Evolutionary conservation across 2,329 filamentous ascomycete genomes (phyloP).

Genomic region (Botryotinia narcissicola): DNA sequence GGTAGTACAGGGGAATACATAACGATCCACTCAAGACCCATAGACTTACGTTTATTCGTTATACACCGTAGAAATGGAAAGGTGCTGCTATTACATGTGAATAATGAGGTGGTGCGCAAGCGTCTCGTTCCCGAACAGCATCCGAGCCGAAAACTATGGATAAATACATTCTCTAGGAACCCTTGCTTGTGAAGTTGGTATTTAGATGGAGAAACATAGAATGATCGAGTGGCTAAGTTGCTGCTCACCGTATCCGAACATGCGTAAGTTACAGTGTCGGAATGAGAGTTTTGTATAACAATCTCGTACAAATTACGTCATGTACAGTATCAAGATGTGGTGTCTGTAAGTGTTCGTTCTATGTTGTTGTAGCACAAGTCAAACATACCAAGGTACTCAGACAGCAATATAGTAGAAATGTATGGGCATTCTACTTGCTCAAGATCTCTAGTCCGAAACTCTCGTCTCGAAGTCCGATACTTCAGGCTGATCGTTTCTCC

Average conservation of each 20-base stretch:
- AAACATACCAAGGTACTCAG: not conserved
- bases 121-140: not conserved
- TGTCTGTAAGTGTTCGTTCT: not conserved
- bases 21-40: not conserved
- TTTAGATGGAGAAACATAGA: not conserved
- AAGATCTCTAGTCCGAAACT: not conserved
- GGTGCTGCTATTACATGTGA: conserved; percentile 4
- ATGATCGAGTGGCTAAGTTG: not conserved
- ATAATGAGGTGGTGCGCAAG: conserved; percentile 2
- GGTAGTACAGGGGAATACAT: not conserved
- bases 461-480: not conserved
- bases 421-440: not conserved
- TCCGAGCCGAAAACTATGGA: not conserved
- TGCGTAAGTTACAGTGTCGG: not conserved
- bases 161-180: not conserved
- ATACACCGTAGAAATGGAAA: not conserved
- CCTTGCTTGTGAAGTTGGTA: not conserved
- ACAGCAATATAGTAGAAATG: not conserved
- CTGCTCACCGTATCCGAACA: not conserved
- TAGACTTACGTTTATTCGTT: conserved; percentile 1
- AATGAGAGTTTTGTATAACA: not conserved
- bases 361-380: not conserved
- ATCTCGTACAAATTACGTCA: not conserved
- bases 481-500: not conserved
- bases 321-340: not conserved